phyloP scores from a whole-genome alignment of 495 filamentous ascomycete genomes.

The Penicillium silybi region DNA sequence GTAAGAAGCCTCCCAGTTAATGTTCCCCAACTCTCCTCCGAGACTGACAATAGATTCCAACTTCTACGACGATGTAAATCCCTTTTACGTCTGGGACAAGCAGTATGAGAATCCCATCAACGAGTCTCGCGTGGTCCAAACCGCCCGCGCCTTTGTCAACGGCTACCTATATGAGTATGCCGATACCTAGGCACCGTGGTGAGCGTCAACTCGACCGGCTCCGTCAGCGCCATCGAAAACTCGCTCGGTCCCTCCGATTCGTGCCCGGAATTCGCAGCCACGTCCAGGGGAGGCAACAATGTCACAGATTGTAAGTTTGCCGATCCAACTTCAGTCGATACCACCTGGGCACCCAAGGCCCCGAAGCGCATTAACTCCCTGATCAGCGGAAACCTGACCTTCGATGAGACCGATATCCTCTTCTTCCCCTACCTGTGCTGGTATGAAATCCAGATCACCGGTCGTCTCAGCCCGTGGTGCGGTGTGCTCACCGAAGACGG shows the following conservation, averaged over 20 bases:
- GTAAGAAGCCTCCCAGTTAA: no score
- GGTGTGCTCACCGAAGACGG: conserved; percentile 48
- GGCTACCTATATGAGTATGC: conserved; percentile 51
- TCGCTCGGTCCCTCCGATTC: conserved; percentile 53
- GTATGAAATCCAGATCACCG: conserved; percentile 57
- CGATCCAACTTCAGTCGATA: conserved; percentile 26
- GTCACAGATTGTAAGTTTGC: conserved; percentile 27
- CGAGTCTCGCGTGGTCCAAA: conserved; percentile 38
- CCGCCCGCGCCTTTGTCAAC: conserved; percentile 43
- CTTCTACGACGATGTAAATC: conserved; percentile 52
- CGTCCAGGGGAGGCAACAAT: conserved; percentile 36
- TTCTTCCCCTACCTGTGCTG: conserved; percentile 59
- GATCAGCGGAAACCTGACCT: conserved; percentile 46
- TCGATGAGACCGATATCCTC: conserved; percentile 45
- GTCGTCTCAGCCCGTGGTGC: conserved; percentile 51
- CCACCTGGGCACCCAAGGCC: conserved; percentile 49
- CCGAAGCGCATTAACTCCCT: conserved; percentile 44
- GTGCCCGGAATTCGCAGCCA: conserved; percentile 48
- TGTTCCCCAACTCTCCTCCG: no score
- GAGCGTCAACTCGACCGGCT: conserved; percentile 44
- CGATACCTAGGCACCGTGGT: conserved; percentile 43
- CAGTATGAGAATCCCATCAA: conserved; percentile 49
- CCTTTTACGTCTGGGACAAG: conserved; percentile 56
- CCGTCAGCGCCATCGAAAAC: conserved; percentile 43
- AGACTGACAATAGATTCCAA: conserved; percentile 38